Conservation (phyloP, 495 filamentous ascomycete genomes). For the Oidiodendron maius region DNA sequence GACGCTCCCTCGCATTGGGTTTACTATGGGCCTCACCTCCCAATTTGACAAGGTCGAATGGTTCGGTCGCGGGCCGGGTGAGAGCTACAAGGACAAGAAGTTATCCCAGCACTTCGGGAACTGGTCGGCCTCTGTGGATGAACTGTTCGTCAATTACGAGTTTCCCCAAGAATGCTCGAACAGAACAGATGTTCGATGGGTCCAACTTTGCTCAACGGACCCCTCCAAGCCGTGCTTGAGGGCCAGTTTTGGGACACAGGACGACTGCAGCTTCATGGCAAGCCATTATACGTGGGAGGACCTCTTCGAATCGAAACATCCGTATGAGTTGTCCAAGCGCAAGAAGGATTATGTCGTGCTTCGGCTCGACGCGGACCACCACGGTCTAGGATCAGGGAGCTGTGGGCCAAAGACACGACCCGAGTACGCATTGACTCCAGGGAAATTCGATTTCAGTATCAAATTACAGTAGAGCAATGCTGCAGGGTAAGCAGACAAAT, state of each 20-base stretch:
- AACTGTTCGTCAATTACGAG: constrained; percentile 54
- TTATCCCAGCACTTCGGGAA: constrained; percentile 47
- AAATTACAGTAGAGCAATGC: too few species aligned
- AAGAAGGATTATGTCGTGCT: constrained; percentile 46
- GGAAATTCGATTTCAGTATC: constrained; percentile 42
- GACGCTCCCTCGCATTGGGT: constrained; percentile 54
- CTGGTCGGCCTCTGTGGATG: constrained; percentile 34
- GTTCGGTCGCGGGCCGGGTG: constrained; percentile 61
- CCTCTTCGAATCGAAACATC: constrained; percentile 52
- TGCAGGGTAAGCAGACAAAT: too few species aligned
- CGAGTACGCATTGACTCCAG: constrained; percentile 39
- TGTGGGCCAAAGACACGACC: constrained; percentile 47
- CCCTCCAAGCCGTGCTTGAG: constrained; percentile 14
- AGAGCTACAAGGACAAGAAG: constrained; percentile 59
- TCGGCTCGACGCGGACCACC: constrained; percentile 54
- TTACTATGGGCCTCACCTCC: constrained; percentile 42
- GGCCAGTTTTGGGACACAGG: constrained; percentile 32
- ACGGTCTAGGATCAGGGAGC: constrained; percentile 46
- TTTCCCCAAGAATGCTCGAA: constrained; percentile 63
- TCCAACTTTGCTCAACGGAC: constrained; percentile 32
- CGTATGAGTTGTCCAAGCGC: constrained; percentile 45
- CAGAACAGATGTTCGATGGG: constrained; percentile 55
- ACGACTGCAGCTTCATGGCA: constrained; percentile 46
- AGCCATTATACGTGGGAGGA: constrained; percentile 43
- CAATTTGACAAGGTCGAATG: constrained; percentile 38